A percentile compares a stretch with the other conserved stretches of the same genome.
Conservation (phyloP, 805 yeast genomes). For the Saccharomycopsis guyanensis region DNA sequence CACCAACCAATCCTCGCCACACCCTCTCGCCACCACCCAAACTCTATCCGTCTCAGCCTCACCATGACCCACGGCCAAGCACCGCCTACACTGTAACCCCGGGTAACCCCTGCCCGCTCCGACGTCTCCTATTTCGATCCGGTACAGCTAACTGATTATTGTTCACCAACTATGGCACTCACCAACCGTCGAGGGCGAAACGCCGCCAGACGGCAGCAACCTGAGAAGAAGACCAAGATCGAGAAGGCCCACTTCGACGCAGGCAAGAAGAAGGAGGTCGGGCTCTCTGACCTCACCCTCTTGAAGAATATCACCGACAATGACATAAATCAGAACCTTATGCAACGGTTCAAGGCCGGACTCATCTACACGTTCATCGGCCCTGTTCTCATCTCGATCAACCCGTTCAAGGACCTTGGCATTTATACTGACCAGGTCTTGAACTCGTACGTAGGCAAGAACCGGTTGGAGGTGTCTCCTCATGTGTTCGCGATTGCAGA, state of each 20-base stretch:
- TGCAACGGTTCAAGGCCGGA: slow-evolving; percentile 83
- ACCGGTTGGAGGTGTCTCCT: slow-evolving; percentile 93
- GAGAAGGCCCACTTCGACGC: slow-evolving; percentile 88
- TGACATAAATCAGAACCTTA: slow-evolving; percentile 83
- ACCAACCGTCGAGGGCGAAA: slow-evolving; percentile 62
- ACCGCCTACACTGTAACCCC: too few relatives aligned
- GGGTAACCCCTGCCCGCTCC: too few relatives aligned
- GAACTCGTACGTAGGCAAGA: slow-evolving; percentile 78
- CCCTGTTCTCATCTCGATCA: slow-evolving; percentile 89
- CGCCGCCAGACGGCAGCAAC: slow-evolving; percentile 41
- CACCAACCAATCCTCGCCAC: too few relatives aligned
- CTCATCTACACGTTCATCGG: slow-evolving; percentile 91
- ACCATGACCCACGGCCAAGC: too few relatives aligned
- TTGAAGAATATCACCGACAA: slow-evolving; percentile 85
- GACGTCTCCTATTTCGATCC: too few relatives aligned
- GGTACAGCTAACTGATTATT: too few relatives aligned
- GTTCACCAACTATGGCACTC: slow-evolving; percentile 54
- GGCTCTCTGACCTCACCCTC: slow-evolving; percentile 89
- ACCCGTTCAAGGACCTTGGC: slow-evolving; percentile 94
- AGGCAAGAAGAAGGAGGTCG: slow-evolving; percentile 91
- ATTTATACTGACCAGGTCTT: slow-evolving; percentile 79
- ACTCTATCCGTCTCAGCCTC: too few relatives aligned
- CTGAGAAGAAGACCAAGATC: slow-evolving; percentile 51
- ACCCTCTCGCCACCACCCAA: too few relatives aligned
- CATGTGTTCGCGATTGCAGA: slow-evolving; percentile 98